Evolutionary conservation across 106 monocot genomes (phyloP), one percentile per base, ranked within the genome.

Genomic region (Platanthera guangdongensis): DNA sequence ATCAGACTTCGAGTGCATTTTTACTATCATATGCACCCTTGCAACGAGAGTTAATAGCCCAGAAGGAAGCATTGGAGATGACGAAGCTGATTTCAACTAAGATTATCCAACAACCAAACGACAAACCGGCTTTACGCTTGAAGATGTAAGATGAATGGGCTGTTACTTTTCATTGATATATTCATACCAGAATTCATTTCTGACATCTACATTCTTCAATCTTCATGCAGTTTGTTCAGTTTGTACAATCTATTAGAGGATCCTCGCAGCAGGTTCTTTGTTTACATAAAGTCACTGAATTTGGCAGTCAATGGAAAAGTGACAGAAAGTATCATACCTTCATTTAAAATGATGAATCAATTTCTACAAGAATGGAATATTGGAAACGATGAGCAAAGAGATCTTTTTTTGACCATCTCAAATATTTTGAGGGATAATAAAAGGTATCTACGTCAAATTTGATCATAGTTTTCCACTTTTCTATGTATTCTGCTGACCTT

Each of bases 161-260:
- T 10, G 51, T 72, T 51, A 7, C 51, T 51, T 15, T 48, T 48
- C 9, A 48, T 63, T 46, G 8, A 47, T 47, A 39, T 57, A 25
- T 63, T 68, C 77, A 16, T 50, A 47, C 53, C 7, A 47, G 8
- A 59, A 67, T 50, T 22, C 3, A 3, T 75, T 16, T 69, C 65
- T 79, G 21, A 78, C 16, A 50, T 75, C 16, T 82, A 4, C 39
- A 12, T 16, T 14, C n/a, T 73, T 75, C 39, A 39, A 39, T 46
- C 64, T 80, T 74, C 63, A 47, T 52, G 50, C 91, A 97, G 97
- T 30, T 83, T 97, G 76, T 93, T 97, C 85, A 89, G 80, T 81
- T 80, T 97, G 52, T 97, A 97, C 85, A 97, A 97, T 52, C 89
- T 97, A 47, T 82, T 97, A 70, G 89, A 89, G 80, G 82, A 91